phyloP scores from a whole-genome alignment of 2,329 filamentous ascomycete species.

The Fusarium sterilihyphosum region DNA sequence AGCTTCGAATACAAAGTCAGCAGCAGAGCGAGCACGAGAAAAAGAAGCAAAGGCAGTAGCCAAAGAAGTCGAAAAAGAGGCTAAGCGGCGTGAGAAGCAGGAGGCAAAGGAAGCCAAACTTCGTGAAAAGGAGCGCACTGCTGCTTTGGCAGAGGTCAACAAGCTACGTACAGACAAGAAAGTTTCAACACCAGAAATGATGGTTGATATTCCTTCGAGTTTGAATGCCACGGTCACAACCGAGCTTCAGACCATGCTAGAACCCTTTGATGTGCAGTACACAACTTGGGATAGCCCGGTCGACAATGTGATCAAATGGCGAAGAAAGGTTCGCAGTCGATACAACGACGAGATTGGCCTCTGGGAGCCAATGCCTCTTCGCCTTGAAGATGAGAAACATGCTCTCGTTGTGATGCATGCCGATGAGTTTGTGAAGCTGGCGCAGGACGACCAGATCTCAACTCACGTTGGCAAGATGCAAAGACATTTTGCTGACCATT shows the following conservation, averaged over 20 bases:
- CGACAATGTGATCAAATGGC: slow-evolving; percentile 71
- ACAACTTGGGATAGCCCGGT: slow-evolving; percentile 57
- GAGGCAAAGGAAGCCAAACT: slow-evolving; percentile 69
- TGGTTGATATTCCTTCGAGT: slow-evolving; percentile 72
- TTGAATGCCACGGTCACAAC: slow-evolving; percentile 59
- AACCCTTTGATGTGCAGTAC: slow-evolving; percentile 59
- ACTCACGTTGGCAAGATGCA: slow-evolving; percentile 67
- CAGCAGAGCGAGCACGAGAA: slow-evolving; percentile 52
- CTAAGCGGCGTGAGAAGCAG: slow-evolving; percentile 66
- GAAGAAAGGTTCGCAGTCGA: slow-evolving; percentile 70
- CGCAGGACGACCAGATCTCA: slow-evolving; percentile 63
- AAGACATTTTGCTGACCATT: slow-evolving; percentile 60
- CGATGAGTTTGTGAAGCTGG: slow-evolving; percentile 72
- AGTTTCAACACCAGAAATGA: slow-evolving; percentile 78
- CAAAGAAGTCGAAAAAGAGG: slow-evolving; percentile 64
- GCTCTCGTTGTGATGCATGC: slow-evolving; percentile 70
- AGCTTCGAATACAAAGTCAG: slow-evolving; percentile 45
- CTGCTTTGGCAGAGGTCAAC: slow-evolving; percentile 77
- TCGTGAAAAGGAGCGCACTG: slow-evolving; percentile 70
- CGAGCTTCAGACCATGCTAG: slow-evolving; percentile 62
- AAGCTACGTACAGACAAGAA: slow-evolving; percentile 79
- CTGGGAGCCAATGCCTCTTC: slow-evolving; percentile 71
- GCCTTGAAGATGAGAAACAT: slow-evolving; percentile 66
- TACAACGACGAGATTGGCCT: slow-evolving; percentile 69
- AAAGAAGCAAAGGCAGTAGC: slow-evolving; percentile 58